Evolutionary conservation across 805 yeast species (phyloP), one percentile per base, ranked within the genome.

Genomic region (Wickerhamomyces sydowiorum): DNA sequence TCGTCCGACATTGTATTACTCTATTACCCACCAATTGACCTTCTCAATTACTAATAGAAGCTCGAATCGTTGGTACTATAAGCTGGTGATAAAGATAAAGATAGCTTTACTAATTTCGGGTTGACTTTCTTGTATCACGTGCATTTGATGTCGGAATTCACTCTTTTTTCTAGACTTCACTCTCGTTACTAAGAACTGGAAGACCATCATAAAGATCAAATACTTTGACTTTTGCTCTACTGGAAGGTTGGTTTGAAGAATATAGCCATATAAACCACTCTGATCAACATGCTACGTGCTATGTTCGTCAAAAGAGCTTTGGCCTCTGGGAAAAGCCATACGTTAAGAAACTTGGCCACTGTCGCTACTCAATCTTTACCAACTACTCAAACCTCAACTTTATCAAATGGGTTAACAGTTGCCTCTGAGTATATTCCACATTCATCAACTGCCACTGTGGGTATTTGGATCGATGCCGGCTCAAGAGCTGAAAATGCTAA

Each of bases 401-500:
- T 93, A 40, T 69, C 82, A n/a, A 93, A 93, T 60, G 99, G 99
- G 3, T 66, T 93, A 35, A 91, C 97, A 0, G 96, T 91, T 31
- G 99, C 98, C 41, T 76, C 95, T 36, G 98, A 93, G 61, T 58
- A 73, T 35, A 78, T 86, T 60, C 98, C 98, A 10, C 82, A 85
- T 48, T 82, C 95, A 7, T 75, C 83, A 52, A 89, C 97, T 35
- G 98, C 99, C 47, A 93, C 99, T 2, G 96, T 93, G 13, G 99
- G 98, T 3, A 91, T 93, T 42, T 95, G 96, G 91, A 89, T 93
- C 47, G 96, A 93, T 65, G 96, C 99, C 32, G 99, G 99, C 3
- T 90, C 97, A 3, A 75, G 99, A 48, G 98, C 98, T 4, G 99
- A 93, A 65, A 83, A 80, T 55, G 71, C 72, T 36, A 79, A 86